phyloP scores from a whole-genome alignment of 108 stramenopile genomes.

The Discostella stelligeroides region DNA sequence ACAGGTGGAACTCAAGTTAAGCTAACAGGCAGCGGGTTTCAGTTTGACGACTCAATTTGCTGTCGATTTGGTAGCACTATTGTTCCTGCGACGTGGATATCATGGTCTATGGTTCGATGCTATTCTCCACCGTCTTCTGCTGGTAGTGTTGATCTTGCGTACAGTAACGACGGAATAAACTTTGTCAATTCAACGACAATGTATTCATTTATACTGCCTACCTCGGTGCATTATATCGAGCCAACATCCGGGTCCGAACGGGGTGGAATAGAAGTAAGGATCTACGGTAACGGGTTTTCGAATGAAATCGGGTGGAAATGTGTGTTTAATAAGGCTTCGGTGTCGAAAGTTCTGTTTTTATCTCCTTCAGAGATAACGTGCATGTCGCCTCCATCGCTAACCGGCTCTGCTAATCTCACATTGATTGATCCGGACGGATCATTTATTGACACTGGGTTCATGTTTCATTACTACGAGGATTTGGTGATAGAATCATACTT shows the following conservation, averaged over 20 bases:
- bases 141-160: slow-evolving; percentile 24
- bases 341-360: slow-evolving; percentile 9
- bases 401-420: slow-evolving; percentile 1
- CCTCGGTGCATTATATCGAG: slow-evolving; percentile 2
- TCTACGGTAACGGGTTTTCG: slow-evolving; percentile 14
- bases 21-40: slow-evolving; percentile 24
- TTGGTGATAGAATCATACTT: slow-evolving; percentile 15
- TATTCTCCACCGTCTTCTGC: slow-evolving; percentile 7
- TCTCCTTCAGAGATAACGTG: slow-evolving; percentile 27
- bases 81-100: slow-evolving; percentile 26
- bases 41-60: slow-evolving; percentile 13
- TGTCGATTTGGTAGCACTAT: slow-evolving; percentile 33
- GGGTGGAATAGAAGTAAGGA: slow-evolving; percentile 4
- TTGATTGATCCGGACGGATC: slow-evolving; percentile 18
- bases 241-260: slow-evolving; percentile 8
- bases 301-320: slow-evolving; percentile 23
- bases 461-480: slow-evolving; percentile 23
- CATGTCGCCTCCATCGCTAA: slow-evolving; percentile 17
- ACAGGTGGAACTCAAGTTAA: slow-evolving; percentile 23
- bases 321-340: slow-evolving; percentile 13
- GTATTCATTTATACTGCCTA: slow-evolving; percentile 17
- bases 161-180: slow-evolving; percentile 37
- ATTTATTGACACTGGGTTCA: slow-evolving; percentile 25
- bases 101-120: slow-evolving; percentile 26
- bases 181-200: slow-evolving; percentile 15